phyloP scores from a whole-genome alignment of 2,329 filamentous ascomycete species.

The Sclerotiophoma versabilis region DNA sequence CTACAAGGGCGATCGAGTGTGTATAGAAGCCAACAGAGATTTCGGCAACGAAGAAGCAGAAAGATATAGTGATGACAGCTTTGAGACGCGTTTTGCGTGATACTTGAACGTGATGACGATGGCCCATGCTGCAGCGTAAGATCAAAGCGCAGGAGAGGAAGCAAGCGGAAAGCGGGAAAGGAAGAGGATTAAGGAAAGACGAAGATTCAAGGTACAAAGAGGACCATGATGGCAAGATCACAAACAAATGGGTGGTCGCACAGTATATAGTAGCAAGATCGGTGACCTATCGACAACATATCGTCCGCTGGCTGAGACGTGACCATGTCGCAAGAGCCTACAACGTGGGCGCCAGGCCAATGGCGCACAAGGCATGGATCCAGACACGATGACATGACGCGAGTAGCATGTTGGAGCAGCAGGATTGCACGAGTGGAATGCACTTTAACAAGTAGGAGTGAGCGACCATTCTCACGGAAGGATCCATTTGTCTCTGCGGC shows the following conservation, averaged over 20 bases:
- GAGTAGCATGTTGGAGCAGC: background rate
- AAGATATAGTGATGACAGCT: constrained; percentile 55
- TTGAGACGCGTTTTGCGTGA: constrained; percentile 44
- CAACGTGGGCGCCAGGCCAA: constrained; percentile 3
- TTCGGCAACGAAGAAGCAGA: constrained; percentile 56
- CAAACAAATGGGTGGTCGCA: constrained; percentile 19
- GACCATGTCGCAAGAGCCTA: constrained; percentile 14
- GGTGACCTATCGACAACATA: constrained; percentile 21
- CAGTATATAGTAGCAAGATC: constrained; percentile 8
- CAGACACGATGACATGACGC: background rate
- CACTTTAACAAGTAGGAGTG: background rate
- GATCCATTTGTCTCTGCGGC: constrained; percentile 24
- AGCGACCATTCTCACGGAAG: background rate
- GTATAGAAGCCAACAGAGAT: constrained; percentile 72
- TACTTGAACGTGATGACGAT: constrained; percentile 32
- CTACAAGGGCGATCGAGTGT: constrained; percentile 73
- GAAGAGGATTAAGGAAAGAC: background rate
- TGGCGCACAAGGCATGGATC: background rate
- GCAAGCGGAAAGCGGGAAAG: background rate
- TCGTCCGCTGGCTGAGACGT: constrained; percentile 16
- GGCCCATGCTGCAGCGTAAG: constrained; percentile 18
- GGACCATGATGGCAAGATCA: constrained; percentile 10
- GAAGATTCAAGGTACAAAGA: constrained; percentile 12
- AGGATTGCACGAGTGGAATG: constrained; percentile 5
- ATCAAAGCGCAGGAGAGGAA: background rate